Conservation (phyloP, 345 rosid genomes). For the Aegle marmelos region DNA sequence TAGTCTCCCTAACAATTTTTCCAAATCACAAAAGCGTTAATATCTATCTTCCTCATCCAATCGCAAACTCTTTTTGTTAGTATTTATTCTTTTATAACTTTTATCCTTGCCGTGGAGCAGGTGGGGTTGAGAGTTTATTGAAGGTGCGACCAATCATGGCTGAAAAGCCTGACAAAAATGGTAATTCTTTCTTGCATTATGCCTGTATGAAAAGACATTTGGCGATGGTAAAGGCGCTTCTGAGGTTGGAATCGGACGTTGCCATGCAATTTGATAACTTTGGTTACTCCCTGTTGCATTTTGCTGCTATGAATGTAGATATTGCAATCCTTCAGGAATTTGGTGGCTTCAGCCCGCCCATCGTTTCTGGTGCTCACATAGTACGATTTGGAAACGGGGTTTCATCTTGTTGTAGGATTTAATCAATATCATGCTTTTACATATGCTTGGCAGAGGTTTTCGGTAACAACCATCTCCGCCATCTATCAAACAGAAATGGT, state of each 20-base stretch:
- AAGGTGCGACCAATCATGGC: conserved; percentile 7
- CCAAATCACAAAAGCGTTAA: too few relatives aligned
- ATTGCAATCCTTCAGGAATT: conserved; percentile 1
- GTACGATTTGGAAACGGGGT: neutral
- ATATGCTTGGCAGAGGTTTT: neutral
- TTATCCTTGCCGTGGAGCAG: neutral
- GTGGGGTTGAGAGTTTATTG: neutral
- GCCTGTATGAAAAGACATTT: neutral
- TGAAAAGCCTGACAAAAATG: neutral
- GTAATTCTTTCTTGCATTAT: conserved; percentile 13
- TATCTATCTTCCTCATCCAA: too few relatives aligned
- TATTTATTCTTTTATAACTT: too few relatives aligned
- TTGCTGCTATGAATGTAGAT: conserved; percentile 14
- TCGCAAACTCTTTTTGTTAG: too few relatives aligned
- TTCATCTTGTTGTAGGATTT: conserved; percentile 6
- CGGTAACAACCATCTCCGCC: neutral
- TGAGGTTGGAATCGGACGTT: neutral
- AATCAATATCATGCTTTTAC: neutral
- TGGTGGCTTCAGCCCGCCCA: neutral
- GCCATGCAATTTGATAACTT: neutral
- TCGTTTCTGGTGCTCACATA: neutral
- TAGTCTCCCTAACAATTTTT: too few relatives aligned
- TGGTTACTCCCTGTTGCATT: conserved; percentile 8
- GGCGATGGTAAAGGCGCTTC: conserved; percentile 5
- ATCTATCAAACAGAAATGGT: neutral